Evolutionary conservation across 371 early-diverging fungal species (phyloP).

Genomic region (Lichtheimia ornata): DNA sequence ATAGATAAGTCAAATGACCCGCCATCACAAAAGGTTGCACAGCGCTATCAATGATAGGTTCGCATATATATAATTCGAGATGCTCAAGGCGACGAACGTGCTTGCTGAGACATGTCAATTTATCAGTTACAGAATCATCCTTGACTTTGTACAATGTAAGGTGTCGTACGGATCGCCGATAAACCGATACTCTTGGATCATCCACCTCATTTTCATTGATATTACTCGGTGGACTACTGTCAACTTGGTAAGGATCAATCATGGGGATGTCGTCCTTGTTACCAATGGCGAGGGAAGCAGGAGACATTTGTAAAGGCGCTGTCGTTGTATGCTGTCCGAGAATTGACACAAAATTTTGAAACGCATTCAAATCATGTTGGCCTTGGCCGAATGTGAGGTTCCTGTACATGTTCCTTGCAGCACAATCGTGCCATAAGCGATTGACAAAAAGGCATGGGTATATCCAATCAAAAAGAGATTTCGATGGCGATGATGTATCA

Average conservation of each 20-base stretch:
- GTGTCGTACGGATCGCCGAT: constrained; percentile 30
- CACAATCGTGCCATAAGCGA: constrained; percentile 44
- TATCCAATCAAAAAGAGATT: constrained; percentile 14
- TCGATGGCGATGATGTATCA: constrained; percentile 10
- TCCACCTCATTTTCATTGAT: neutral
- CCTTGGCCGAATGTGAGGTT: constrained; percentile 35
- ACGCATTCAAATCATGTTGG: constrained; percentile 12
- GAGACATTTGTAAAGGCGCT: neutral
- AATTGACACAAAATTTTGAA: constrained; percentile 15
- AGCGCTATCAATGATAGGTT: constrained; percentile 45
- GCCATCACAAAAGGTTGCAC: constrained; percentile 34
- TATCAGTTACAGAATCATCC: constrained; percentile 30
- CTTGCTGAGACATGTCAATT: constrained; percentile 25
- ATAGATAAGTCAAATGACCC: constrained; percentile 44
- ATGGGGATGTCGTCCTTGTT: neutral
- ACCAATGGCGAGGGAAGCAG: neutral
- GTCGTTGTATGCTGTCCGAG: neutral
- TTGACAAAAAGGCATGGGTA: constrained; percentile 43
- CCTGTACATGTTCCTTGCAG: constrained; percentile 35
- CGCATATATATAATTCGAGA: constrained; percentile 58
- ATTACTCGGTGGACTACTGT: neutral
- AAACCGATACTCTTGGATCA: constrained; percentile 11
- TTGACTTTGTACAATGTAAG: constrained; percentile 43
- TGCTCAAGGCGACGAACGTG: constrained; percentile 22
- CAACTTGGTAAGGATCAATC: neutral